Percentiles rank a stretch among this genome's conserved stretches.
These are phyloP conservation scores for Suillus hirtellus DNA, from an alignment of 768 basidiomycete species.

Conservation along the genomic window DNA sequence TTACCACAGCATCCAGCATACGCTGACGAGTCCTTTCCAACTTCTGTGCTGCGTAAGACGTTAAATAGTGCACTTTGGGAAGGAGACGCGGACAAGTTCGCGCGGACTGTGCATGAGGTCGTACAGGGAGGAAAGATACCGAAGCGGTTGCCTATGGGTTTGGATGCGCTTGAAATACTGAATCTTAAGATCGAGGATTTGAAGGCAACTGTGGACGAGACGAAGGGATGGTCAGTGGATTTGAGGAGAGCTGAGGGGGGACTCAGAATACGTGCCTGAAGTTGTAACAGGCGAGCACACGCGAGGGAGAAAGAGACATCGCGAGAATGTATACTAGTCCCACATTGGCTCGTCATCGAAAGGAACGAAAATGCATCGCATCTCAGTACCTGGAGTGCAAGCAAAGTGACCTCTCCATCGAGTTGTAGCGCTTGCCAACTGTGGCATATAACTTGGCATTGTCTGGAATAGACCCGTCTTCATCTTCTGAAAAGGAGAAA, in stretches of 20 bases:
- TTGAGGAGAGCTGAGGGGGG: background rate
- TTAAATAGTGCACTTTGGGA: background rate
- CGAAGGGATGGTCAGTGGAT: background rate
- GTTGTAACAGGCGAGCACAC: too few relatives aligned
- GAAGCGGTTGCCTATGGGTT: background rate
- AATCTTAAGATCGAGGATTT: background rate
- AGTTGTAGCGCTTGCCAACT: too few relatives aligned
- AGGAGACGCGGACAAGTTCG: background rate
- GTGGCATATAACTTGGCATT: too few relatives aligned
- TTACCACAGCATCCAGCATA: background rate
- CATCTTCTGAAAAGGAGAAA: too few relatives aligned
- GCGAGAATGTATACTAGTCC: too few relatives aligned
- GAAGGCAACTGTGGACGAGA: background rate
- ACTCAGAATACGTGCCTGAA: too few relatives aligned
- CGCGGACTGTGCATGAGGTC: background rate
- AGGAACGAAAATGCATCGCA: too few relatives aligned
- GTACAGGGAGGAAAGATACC: background rate
- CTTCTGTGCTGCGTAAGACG: background rate
- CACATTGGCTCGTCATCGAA: too few relatives aligned
- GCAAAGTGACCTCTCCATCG: too few relatives aligned
- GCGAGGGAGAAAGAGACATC: too few relatives aligned
- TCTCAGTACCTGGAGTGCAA: too few relatives aligned
- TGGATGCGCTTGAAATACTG: background rate
- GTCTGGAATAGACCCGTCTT: too few relatives aligned
- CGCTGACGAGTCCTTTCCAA: background rate